phyloP scores from a whole-genome alignment of 2,329 filamentous ascomycete species.

The Aspergillus fructus region DNA sequence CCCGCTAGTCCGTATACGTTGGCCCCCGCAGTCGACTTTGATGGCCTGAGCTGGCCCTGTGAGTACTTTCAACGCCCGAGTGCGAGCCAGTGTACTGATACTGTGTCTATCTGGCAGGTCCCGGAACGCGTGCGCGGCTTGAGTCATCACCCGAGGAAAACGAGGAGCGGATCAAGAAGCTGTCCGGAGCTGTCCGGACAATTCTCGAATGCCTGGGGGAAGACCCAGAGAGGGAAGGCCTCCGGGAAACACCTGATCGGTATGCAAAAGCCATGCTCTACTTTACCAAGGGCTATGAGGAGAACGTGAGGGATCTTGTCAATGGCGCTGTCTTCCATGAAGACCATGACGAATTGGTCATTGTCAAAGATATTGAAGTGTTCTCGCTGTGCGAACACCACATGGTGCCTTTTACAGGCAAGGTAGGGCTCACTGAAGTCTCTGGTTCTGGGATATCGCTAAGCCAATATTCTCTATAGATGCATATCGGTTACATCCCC shows the following conservation, averaged over 20 bases:
- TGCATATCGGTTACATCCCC: constrained; percentile 99
- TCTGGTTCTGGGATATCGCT: not conserved
- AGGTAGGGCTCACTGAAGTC: constrained; percentile 54
- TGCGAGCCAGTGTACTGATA: constrained; percentile 9
- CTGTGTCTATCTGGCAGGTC: constrained; percentile 28
- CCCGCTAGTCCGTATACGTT: constrained; percentile 51
- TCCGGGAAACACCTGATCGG: constrained; percentile 70
- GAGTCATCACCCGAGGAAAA: constrained; percentile 60
- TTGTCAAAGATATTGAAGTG: constrained; percentile 95
- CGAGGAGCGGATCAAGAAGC: constrained; percentile 57
- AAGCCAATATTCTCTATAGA: constrained; percentile 52
- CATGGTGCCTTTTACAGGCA: constrained; percentile 92
- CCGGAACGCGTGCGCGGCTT: constrained; percentile 51
- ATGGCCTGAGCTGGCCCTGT: constrained; percentile 54
- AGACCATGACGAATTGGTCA: constrained; percentile 94
- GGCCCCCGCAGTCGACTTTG: constrained; percentile 52
- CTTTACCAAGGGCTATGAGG: constrained; percentile 95
- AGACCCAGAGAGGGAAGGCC: constrained; percentile 63
- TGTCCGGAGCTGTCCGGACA: constrained; percentile 63
- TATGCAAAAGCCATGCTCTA: constrained; percentile 96
- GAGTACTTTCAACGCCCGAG: constrained; percentile 25
- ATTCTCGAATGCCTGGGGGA: constrained; percentile 67
- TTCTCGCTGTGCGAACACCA: constrained; percentile 97
- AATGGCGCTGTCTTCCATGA: constrained; percentile 95
- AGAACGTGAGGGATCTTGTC: constrained; percentile 87